Evolutionary conservation across 1,139 yeast species (phyloP), one percentile per base, ranked within the genome.

Genomic region (Debaryomycetaceae sp.): DNA sequence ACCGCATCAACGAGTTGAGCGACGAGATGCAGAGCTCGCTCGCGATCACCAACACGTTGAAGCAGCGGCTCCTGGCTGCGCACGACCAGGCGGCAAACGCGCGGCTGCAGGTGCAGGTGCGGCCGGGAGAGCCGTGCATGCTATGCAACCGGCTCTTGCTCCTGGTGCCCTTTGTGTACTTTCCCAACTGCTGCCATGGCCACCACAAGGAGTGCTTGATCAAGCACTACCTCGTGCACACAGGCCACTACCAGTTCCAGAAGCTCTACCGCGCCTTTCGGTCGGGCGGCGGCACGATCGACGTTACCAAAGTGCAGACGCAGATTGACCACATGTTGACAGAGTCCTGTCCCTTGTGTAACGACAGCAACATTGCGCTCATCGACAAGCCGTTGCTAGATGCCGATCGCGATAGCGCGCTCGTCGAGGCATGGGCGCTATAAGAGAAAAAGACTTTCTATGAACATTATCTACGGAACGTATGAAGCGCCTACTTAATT

Each of bases 141-240:
- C 41, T 73, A 4, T 92, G 98, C 53, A 55, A 64, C 13, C 68
- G 68, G 39, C 67, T 92, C 5, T 57, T 90, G 27, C 68, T 85
- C 3, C 69, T 77, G 4, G 71, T 87, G 33, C 77, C 78, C 43
- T 87, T 86, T 44, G 66, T 80, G 29, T 74, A 79, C 8, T 90
- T 86, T 47, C 95, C 96, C 0, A 63, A 59, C 33, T 90, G 98
- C 47, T 80, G 73, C 36, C 98, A 90, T 52, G 75, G 83, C 5
- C 81, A 82, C 57, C 98, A 92, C 49, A 77, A 78, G 32, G 95
- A 86, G 44, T 92, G 98, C 53, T 53, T 86, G 16, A 69, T 81
- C 4, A 69, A 73, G 33, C 58, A 58, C 23, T 68, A 79, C 25
- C 49, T 78, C 31, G 62, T 66, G 31, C 57, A 53, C 53, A 75